Evolutionary conservation across 352 stramenopile genomes (phyloP), one percentile per base, ranked within the genome.

Genomic region (Phytophthora litchii): DNA sequence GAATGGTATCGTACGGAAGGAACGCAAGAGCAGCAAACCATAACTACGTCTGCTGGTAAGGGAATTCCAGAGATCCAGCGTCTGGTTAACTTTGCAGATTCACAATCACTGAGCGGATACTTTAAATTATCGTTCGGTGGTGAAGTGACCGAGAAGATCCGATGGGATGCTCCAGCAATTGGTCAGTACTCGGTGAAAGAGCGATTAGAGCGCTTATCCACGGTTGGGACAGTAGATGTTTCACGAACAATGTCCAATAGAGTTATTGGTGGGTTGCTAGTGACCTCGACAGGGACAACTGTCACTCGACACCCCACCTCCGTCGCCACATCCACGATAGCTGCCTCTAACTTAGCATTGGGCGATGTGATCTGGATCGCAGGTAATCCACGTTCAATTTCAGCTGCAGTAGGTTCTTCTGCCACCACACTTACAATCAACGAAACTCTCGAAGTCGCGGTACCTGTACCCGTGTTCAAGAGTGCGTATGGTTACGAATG

Each of bases 1-100:
- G 85, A 94, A 51, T 92, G 85, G 83, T 94, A 85, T 65, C 83
- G 78, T 4, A 55, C 61, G 0, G 72, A 86, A 59, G 83, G 81
- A 16, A 62, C 46, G 0, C 67, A 60, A 19, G 81, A 91, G 50
- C 65, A 90, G 31, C 85, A 94, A 54, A 91, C 78, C 0, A 86
- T 94, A 25, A 94, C 85, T 10, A 92, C 81, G 0, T 92, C 85
- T 0, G 83, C 83, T 8, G 69, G 61, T 14, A 85, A 83, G 51
- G 83, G 85, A 1, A 50, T 94, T 0, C 78, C 74, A 0, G 85
- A 94, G 23, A 76, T 92, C n/a, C 85, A 94, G 47, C 46, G 61
- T 4, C 7, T 94, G 10, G 52, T 76, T 2, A 74, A 66, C 35
- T 90, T 92, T 55, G 80, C 80, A 1, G 69, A 85, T 40, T 79